A percentile compares a stretch with the other conserved stretches of the same genome.
Evolutionary conservation across 2,329 filamentous ascomycete genomes (phyloP).

Genomic region (Cryphonectria carpinicola): DNA sequence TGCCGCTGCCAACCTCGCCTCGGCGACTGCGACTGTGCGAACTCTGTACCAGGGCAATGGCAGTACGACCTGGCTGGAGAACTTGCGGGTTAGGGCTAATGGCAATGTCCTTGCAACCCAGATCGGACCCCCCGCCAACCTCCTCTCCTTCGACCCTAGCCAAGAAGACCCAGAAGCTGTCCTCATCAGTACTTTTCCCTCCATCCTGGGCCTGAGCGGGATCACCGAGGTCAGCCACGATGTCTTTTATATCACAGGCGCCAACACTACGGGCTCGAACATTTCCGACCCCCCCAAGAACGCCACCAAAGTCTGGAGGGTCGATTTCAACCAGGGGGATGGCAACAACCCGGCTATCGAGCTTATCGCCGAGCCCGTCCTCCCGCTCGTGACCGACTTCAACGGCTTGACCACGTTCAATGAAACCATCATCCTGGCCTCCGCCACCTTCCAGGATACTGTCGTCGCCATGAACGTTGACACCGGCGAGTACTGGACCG

Average conservation of each 20-base stretch:
- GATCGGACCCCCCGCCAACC: slow-evolving; percentile 17
- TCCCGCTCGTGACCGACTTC: slow-evolving; percentile 13
- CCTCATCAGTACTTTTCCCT: slow-evolving; percentile 9
- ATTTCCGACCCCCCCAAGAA: slow-evolving; percentile 3
- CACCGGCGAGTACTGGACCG: slow-evolving; percentile 14
- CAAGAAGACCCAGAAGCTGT: slow-evolving; percentile 8
- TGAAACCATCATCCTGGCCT: slow-evolving; percentile 15
- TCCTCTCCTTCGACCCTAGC: slow-evolving; percentile 11
- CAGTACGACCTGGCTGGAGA: slow-evolving; percentile 16
- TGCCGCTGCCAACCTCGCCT: slow-evolving; percentile 6
- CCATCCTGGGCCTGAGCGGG: slow-evolving; percentile 10
- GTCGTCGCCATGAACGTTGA: slow-evolving; percentile 12
- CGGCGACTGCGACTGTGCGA: neutral
- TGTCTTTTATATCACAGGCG: slow-evolving; percentile 15
- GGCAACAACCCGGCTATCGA: neutral
- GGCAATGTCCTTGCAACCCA: slow-evolving; percentile 7
- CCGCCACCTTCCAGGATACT: slow-evolving; percentile 9
- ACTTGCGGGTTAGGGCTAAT: slow-evolving; percentile 12
- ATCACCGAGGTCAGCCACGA: slow-evolving; percentile 16
- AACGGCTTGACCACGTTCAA: slow-evolving; percentile 17
- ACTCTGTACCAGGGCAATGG: slow-evolving; percentile 12
- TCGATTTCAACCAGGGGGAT: slow-evolving; percentile 13
- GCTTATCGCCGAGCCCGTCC: slow-evolving; percentile 5
- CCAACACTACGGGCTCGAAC: slow-evolving; percentile 10
- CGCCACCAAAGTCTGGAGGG: slow-evolving; percentile 13